Evolutionary conservation across 345 rosid genomes (phyloP), one percentile per base, ranked within the genome.

Genomic region (Turritis glabra): DNA sequence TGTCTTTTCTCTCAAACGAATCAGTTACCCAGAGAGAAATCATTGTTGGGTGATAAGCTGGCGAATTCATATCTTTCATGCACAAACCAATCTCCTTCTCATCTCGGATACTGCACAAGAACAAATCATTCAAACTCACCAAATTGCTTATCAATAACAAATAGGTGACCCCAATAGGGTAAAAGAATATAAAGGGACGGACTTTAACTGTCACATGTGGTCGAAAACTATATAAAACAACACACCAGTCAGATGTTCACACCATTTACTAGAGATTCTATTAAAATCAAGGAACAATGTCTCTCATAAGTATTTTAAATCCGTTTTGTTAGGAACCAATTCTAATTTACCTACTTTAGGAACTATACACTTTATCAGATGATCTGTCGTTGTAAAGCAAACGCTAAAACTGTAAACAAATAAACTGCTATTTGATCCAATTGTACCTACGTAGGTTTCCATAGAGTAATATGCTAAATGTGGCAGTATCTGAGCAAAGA

Each of bases 1-100:
- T 67, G 78, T 89, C 96, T 81, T 92, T 90, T 82, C 97, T 86
- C 86, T 96, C 99, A 61, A 96, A 96, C 10, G 97, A 96, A 86
- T 96, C 98, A 2, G 81, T 83, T 3, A 96, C 90, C 99, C 99
- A 96, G 5, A 88, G 84, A 60, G 95, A 89, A 78, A 96, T 78
- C 98, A 92, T 86, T 52, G 91, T 73, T 13, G 99, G 90, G 77
- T 92, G 90, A 77, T 85, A 96, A 77, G 85, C 79, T 14, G 89
- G 85, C 2, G 90, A 90, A 71, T 88, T 88, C 72, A 96, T 77
- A 23, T 96, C 99, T 76, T 82, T 90, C 73, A 96, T 88, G 88
- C 99, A 90, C 25, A 80, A 75, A 44, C 81, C 91, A 64, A 96
- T 85, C 84, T 96, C 99, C 69, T 81, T 84, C 84, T 90, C 93